These are phyloP conservation scores for Phaseolus coccineus DNA, from an alignment of 331 rosid species.

Conservation along the genomic window DNA sequence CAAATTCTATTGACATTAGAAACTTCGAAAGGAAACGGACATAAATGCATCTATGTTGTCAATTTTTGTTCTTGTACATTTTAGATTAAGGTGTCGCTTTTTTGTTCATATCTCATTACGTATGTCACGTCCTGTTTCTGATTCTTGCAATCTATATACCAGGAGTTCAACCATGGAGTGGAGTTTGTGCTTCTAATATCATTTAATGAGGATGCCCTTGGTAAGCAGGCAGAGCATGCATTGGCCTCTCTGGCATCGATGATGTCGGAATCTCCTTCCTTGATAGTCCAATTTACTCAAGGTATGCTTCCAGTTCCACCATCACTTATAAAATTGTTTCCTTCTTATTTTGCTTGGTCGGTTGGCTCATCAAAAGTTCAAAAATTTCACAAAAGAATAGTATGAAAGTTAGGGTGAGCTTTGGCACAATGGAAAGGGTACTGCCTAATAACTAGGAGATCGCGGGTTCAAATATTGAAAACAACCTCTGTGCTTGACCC, in stretches of 20 bases:
- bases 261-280: conserved; percentile 69
- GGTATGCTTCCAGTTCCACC: conserved; percentile 60
- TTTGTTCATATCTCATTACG: background rate
- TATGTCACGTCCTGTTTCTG: conserved; percentile 12
- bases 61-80: conserved; percentile 9
- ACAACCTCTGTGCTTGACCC: background rate
- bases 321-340: conserved; percentile 37
- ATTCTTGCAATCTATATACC: conserved; percentile 25
- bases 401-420: background rate
- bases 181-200: conserved; percentile 84
- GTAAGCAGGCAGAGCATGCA: conserved; percentile 59
- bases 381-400: conserved; percentile 17
- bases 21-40: conserved; percentile 19
- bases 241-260: conserved; percentile 63
- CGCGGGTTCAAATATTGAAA: background rate
- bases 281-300: conserved; percentile 82
- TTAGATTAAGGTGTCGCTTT: conserved; percentile 21
- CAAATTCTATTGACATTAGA: background rate
- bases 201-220: conserved; percentile 54
- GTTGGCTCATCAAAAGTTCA: conserved; percentile 27
- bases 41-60: background rate
- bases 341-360: conserved; percentile 31
- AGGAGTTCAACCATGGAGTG: conserved; percentile 89
- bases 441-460: background rate
- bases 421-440: background rate